phyloP scores from a whole-genome alignment of 768 basidiomycete species.

The Rhodotorula taiwanensis region DNA sequence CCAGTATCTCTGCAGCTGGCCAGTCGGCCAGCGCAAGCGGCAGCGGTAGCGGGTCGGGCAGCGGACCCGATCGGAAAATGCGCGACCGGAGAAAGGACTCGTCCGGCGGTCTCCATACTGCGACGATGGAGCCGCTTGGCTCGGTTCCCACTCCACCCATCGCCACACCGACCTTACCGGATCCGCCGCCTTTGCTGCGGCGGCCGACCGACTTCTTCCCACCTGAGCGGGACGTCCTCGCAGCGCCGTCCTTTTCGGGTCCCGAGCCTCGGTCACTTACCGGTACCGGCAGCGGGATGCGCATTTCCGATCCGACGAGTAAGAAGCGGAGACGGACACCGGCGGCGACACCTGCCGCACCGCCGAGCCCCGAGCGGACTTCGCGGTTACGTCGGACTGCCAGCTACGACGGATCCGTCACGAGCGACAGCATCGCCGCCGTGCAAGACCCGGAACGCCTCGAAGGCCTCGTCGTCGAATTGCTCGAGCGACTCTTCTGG shows the following conservation, averaged over 20 bases:
- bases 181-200: constrained; percentile 25
- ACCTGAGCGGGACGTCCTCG: constrained; percentile 28
- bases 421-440: background rate
- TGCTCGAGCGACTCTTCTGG: constrained; percentile 27
- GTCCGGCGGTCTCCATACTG: background rate
- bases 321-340: constrained; percentile 5
- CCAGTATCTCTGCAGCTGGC: background rate
- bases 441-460: constrained; percentile 8
- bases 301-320: constrained; percentile 15
- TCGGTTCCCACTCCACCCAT: background rate
- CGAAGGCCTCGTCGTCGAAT: constrained; percentile 21
- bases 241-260: constrained; percentile 27
- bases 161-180: background rate
- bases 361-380: background rate
- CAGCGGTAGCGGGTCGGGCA: constrained; percentile 5
- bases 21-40: background rate
- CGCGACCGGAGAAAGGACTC: too few species aligned
- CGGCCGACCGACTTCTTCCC: constrained; percentile 18
- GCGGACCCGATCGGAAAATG: background rate
- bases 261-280: constrained; percentile 12
- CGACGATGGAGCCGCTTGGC: constrained; percentile 2
- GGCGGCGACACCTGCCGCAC: background rate
- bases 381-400: background rate
- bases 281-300: constrained; percentile 30
- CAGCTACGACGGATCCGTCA: background rate